phyloP scores from a whole-genome alignment of 1,139 yeast species.

The Zhuliangozyma blackwelliae region DNA sequence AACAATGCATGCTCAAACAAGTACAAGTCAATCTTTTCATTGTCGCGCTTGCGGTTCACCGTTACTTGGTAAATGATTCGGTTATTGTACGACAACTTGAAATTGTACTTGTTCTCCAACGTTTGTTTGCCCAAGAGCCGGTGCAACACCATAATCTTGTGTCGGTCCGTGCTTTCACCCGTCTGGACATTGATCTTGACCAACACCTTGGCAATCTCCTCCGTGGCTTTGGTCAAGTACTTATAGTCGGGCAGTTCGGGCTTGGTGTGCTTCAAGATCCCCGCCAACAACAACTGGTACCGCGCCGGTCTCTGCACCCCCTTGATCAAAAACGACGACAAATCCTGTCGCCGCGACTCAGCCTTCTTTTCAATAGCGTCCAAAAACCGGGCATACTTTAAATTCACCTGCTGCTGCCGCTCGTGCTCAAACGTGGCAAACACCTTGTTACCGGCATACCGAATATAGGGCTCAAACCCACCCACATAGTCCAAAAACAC shows the following conservation, averaged over 20 bases:
- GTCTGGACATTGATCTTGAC: slow-evolving; percentile 83
- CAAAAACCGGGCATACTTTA: slow-evolving; percentile 85
- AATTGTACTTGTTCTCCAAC: slow-evolving; percentile 49
- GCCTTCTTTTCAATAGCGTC: slow-evolving; percentile 89
- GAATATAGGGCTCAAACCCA: slow-evolving; percentile 84
- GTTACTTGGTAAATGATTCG: slow-evolving; percentile 79
- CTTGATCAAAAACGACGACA: slow-evolving; percentile 88
- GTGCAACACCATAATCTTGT: slow-evolving; percentile 81
- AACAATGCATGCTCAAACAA: slow-evolving; percentile 84
- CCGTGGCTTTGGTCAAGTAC: slow-evolving; percentile 69
- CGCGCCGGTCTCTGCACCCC: slow-evolving; percentile 97
- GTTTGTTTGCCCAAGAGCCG: slow-evolving; percentile 79
- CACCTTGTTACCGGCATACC: slow-evolving; percentile 93
- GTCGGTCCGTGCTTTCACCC: slow-evolving; percentile 92
- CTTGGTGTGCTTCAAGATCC: slow-evolving; percentile 76
- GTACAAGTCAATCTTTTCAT: slow-evolving; percentile 79
- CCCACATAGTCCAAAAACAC: slow-evolving; percentile 80
- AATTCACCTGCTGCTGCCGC: slow-evolving; percentile 86
- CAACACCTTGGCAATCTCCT: slow-evolving; percentile 70
- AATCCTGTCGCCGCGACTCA: slow-evolving; percentile 85
- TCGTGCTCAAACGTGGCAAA: slow-evolving; percentile 96
- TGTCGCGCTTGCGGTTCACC: slow-evolving; percentile 61
- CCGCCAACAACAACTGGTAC: slow-evolving; percentile 79
- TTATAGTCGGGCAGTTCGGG: slow-evolving; percentile 73
- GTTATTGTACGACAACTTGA: slow-evolving; percentile 78